Conservation (phyloP, 176 grass and related monocot species). For the Melocanna baccifera region DNA sequence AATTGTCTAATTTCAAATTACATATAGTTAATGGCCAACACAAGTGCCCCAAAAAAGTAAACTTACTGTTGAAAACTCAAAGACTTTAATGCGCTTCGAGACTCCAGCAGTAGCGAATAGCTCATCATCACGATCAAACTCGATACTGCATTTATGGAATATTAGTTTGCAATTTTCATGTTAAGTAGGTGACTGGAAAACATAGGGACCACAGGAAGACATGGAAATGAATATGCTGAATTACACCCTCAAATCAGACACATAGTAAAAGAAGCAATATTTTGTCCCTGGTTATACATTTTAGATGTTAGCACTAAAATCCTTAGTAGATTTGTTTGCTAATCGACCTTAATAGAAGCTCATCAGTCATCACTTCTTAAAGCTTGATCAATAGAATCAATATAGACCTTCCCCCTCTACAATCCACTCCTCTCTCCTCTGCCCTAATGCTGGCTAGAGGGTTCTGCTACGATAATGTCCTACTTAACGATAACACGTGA, state of each 20-base stretch:
- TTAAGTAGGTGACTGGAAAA: neutral
- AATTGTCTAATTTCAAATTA: slow-evolving; percentile 6
- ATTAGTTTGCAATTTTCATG: slow-evolving; percentile 9
- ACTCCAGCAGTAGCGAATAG: slow-evolving; percentile 97
- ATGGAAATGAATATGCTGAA: slow-evolving; percentile 8
- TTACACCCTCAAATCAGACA: neutral
- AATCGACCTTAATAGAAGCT: no score
- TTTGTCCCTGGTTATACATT: neutral
- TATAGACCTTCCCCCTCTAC: neutral
- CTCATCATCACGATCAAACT: slow-evolving; percentile 99
- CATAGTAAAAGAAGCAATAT: neutral
- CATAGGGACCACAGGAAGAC: neutral
- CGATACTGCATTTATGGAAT: slow-evolving; percentile 68
- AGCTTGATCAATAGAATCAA: slow-evolving; percentile 2
- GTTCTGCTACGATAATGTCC: neutral
- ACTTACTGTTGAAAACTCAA: slow-evolving; percentile 91
- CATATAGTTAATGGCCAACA: neutral
- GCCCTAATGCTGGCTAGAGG: neutral
- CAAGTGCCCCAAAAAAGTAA: neutral
- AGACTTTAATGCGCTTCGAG: slow-evolving; percentile 98
- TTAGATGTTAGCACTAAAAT: slow-evolving; percentile 2
- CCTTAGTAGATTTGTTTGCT: neutral
- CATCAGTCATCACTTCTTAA: no score
- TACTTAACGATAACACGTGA: neutral
- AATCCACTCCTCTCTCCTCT: neutral